Conservation (phyloP, 106 monocot genomes). For the Dactylorhiza incarnata region DNA sequence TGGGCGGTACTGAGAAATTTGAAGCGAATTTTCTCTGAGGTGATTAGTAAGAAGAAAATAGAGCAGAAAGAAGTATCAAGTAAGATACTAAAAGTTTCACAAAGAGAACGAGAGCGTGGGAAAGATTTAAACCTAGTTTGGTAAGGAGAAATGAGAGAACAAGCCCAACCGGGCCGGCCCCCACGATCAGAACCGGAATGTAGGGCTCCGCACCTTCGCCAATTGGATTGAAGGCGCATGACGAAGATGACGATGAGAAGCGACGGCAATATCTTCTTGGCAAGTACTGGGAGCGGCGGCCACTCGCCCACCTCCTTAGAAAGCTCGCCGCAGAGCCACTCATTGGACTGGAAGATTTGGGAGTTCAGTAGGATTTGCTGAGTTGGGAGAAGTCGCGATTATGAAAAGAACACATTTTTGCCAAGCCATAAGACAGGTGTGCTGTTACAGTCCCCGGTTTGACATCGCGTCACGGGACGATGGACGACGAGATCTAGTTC, state of each 20-base stretch:
- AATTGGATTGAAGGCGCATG: not conserved
- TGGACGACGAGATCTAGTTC: no score
- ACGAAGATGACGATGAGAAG: conserved; percentile 17
- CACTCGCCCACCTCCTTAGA: conserved; percentile 1
- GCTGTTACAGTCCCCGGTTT: no score
- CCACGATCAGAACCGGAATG: conserved; percentile 85
- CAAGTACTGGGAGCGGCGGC: not conserved
- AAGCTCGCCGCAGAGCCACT: not conserved
- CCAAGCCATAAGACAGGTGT: no score
- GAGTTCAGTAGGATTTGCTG: not conserved
- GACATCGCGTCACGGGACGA: no score
- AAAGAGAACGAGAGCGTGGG: not conserved
- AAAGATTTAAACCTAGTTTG: conserved; percentile 52
- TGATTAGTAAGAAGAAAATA: not conserved
- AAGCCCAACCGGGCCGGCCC: conserved; percentile 93
- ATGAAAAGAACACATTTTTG: no score
- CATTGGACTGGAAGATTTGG: not conserved
- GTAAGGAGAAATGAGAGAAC: conserved; percentile 82
- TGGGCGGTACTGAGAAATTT: not conserved
- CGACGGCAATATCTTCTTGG: not conserved
- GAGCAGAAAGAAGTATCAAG: not conserved
- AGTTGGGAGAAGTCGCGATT: no score
- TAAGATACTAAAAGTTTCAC: not conserved
- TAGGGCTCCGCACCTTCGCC: conserved; percentile 16
- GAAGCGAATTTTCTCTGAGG: not conserved